Evolutionary conservation across 179 eudicot species (phyloP).

Genomic region (Spergularia azorica): DNA sequence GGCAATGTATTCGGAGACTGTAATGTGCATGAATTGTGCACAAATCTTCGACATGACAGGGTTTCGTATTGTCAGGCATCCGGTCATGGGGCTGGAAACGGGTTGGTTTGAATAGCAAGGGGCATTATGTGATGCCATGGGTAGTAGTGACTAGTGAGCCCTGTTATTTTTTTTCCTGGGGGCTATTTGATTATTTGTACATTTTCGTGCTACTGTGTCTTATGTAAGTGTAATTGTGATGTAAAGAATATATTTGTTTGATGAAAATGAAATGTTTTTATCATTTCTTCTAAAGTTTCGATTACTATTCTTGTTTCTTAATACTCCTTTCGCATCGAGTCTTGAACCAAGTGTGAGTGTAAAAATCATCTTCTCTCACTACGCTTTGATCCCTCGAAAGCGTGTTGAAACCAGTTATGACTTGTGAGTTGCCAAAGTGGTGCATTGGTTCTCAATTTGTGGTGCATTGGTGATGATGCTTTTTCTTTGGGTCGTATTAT

Average conservation of each 20-base stretch:
- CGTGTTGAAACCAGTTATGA: too few relatives aligned
- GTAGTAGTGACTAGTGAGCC: constrained; percentile 2
- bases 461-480: too few relatives aligned
- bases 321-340: too few relatives aligned
- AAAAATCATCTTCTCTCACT: too few relatives aligned
- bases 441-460: too few relatives aligned
- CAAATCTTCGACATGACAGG: neutral
- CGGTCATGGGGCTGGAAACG: neutral
- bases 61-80: constrained; percentile 10
- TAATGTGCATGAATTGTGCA: constrained; percentile 27
- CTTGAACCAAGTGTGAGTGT: too few relatives aligned
- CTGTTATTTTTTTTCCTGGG: constrained; percentile 4
- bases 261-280: neutral
- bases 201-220: constrained; percentile 9
- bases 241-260: constrained; percentile 13
- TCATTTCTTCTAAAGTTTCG: too few relatives aligned
- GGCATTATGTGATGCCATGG: neutral
- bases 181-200: constrained; percentile 26
- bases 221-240: constrained; percentile 25
- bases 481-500: too few relatives aligned
- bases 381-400: too few relatives aligned
- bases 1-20: constrained; percentile 13
- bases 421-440: too few relatives aligned
- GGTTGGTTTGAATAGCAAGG: neutral
- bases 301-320: too few relatives aligned